These are phyloP conservation scores for Striga asiatica DNA, from an alignment of 257 asterid species.

Conservation along the genomic window DNA sequence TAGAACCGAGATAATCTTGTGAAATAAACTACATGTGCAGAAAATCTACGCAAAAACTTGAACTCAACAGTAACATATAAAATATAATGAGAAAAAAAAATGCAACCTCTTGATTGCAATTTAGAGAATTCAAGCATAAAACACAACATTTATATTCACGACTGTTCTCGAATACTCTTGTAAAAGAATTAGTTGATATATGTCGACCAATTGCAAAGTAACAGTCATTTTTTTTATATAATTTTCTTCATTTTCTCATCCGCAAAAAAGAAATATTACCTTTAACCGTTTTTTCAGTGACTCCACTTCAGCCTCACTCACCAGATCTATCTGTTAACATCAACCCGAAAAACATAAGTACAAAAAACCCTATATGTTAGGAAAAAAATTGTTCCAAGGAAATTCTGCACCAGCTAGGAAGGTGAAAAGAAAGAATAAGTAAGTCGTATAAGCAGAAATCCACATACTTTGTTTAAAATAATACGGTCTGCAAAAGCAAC, in stretches of 20 bases:
- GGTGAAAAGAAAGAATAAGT: neutral
- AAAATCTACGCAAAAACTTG: no score
- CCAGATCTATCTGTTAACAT: slow-evolving; percentile 74
- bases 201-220: neutral
- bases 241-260: neutral
- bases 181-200: neutral
- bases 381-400: slow-evolving; percentile 14
- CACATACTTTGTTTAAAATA: slow-evolving; percentile 58
- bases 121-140: neutral
- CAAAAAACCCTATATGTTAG: slow-evolving; percentile 1
- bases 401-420: slow-evolving; percentile 10
- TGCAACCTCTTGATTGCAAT: neutral
- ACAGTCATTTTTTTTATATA: neutral
- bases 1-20: slow-evolving; percentile 8
- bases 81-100: neutral
- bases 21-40: no score
- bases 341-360: slow-evolving; percentile 15
- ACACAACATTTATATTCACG: neutral
- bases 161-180: neutral
- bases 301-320: slow-evolving; percentile 56
- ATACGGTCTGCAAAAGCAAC: slow-evolving; percentile 96
- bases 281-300: slow-evolving; percentile 50
- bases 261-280: slow-evolving; percentile 30
- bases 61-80: no score
- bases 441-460: neutral